Conservation (phyloP, 2,329 filamentous ascomycete genomes). For the Blastomyces silverae region DNA sequence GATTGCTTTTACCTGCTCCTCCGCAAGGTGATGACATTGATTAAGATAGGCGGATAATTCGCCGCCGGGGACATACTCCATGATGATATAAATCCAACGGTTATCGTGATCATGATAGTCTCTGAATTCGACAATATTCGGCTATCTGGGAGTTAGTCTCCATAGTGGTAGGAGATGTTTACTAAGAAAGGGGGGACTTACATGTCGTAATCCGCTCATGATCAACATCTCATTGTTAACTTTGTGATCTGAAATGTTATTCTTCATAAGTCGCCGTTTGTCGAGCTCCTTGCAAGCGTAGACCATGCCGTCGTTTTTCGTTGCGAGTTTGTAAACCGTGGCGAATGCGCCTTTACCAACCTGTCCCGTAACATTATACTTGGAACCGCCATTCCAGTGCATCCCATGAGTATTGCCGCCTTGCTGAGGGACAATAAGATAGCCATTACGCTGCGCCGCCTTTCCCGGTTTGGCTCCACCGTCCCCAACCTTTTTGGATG, state of each 20-base stretch:
- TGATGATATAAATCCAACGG: constrained; percentile 83
- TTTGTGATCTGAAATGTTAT: constrained; percentile 80
- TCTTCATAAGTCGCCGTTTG: constrained; percentile 88
- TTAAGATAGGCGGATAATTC: constrained; percentile 71
- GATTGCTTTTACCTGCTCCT: constrained; percentile 63
- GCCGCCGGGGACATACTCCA: constrained; percentile 81
- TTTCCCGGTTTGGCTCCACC: constrained; percentile 8
- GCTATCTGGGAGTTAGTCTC: constrained; percentile 40
- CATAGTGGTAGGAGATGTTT: constrained; percentile 3
- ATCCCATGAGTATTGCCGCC: constrained; percentile 52
- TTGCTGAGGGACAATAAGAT: constrained; percentile 18
- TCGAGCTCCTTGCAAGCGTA: constrained; percentile 93
- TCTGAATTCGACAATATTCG: constrained; percentile 85
- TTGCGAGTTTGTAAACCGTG: constrained; percentile 82
- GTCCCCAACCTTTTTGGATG: constrained; percentile 15
- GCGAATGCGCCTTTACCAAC: constrained; percentile 95
- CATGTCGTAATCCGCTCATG: constrained; percentile 78
- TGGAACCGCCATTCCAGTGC: constrained; percentile 71
- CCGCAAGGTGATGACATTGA: constrained; percentile 56
- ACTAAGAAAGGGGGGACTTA: constrained; percentile 43
- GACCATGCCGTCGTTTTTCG: constrained; percentile 72
- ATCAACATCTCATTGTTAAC: constrained; percentile 97
- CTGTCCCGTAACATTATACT: constrained; percentile 73
- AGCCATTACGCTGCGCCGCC: constrained; percentile 9
- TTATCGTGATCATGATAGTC: constrained; percentile 78